Evolutionary conservation across 1,284 basidiomycete genomes (phyloP).

Genomic region (Inonotus obliquus): DNA sequence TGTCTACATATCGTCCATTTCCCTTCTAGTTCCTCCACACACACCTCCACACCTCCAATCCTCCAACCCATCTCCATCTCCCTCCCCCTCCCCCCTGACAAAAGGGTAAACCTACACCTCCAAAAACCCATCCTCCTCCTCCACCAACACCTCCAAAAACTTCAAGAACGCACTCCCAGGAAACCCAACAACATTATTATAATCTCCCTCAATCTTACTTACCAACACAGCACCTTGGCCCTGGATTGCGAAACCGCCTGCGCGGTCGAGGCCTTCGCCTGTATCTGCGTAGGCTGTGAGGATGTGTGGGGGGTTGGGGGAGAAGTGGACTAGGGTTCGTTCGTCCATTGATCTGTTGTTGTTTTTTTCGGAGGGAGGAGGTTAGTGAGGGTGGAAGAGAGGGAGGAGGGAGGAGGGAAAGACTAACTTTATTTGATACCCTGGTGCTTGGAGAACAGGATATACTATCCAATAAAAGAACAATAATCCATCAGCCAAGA

Average conservation of each 20-base stretch:
- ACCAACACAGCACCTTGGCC: conserved; percentile 80
- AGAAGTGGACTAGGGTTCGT: conserved; percentile 77
- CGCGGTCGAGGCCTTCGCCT: conserved; percentile 87
- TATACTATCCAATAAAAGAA: conserved; percentile 48
- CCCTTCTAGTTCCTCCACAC: no score
- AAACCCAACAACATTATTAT: conserved; percentile 90
- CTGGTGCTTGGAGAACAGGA: conserved; percentile 80
- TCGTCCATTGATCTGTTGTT: conserved; percentile 74
- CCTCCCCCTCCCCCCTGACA: no score
- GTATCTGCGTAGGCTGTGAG: conserved; percentile 85
- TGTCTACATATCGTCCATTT: no score
- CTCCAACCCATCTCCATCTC: no score
- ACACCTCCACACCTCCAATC: no score
- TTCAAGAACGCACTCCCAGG: conserved; percentile 77
- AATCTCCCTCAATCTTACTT: conserved; percentile 86
- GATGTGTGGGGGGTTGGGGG: conserved; percentile 60
- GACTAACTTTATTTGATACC: conserved; percentile 76
- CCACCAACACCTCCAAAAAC: conserved; percentile 57
- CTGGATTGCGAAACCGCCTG: conserved; percentile 96
- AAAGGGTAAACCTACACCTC: no score
- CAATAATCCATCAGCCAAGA: background rate
- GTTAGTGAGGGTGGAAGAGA: background rate
- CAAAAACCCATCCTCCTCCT: conserved; percentile 73
- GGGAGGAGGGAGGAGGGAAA: conserved; percentile 1
- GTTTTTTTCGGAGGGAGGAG: background rate